Evolutionary conservation across 495 filamentous ascomycete species (phyloP), one percentile per base, ranked within the genome.

Genomic region (Pyronema domesticum): DNA sequence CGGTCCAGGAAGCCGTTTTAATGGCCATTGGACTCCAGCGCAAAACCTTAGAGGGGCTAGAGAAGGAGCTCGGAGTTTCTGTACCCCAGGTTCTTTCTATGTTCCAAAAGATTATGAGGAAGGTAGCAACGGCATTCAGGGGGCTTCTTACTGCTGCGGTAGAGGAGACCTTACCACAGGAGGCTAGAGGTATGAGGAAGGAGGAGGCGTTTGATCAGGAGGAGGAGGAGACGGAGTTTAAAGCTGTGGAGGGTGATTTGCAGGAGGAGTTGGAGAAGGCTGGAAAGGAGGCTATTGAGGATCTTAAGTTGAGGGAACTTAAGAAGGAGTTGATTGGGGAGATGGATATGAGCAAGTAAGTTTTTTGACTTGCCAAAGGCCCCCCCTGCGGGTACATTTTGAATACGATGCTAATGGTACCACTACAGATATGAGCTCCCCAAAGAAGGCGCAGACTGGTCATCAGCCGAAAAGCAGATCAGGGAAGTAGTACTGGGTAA

Each of bases 101-200:
- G 80, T 95, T 96, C 71, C 83, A 95, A 62, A 96, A 95, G 72
- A 82, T 91, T 59, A 74, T 96, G 60, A 76, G 89, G 33, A 96
- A 95, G 69, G 74, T 94, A 35, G 80, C 83, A 0, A 73, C 76
- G 11, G 75, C 83, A 60, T 87, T 99, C 70, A 76, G 80, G 19
- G 67, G 71, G 23, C 59, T 96, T n/a, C 71, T 94, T 14, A 78
- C 85, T 55, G 80, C 76, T 37, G 84, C 82, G 0, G 79, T 88
- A 30, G 80, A 74, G 46, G 77, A 83, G 15, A 70, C 75, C 8
- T 73, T 95, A 64, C 86, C 88, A 7, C 70, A 75, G 37, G 59
- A 75, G 15, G 68, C 74, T 34, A 60, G 69, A 11, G 67, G 76
- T 33, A 75, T 75, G 7, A 76, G 78, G n/a, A 71, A 71, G 54